Conservation (phyloP, 495 filamentous ascomycete genomes). For the Friedmanniomyces endolithicus region DNA sequence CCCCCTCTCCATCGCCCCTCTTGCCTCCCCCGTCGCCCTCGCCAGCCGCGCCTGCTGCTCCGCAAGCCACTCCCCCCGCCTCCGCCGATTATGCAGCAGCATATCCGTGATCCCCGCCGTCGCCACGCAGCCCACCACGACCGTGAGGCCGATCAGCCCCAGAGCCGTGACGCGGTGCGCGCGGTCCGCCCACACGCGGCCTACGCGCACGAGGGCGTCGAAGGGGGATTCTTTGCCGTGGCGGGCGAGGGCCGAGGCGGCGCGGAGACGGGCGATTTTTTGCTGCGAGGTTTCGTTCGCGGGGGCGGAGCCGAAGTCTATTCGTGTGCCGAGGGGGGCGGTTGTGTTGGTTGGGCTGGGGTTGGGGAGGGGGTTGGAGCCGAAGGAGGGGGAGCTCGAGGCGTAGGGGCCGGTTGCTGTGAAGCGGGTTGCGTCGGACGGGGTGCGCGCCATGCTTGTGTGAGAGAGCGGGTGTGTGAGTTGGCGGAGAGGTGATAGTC, state of each 20-base stretch:
- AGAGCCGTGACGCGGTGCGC: slow-evolving; percentile 69
- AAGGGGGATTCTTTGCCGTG: slow-evolving; percentile 50
- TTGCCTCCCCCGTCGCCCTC: slow-evolving; percentile 22
- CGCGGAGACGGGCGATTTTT: slow-evolving; percentile 76
- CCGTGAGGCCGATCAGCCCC: slow-evolving; percentile 63
- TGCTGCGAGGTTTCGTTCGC: slow-evolving; percentile 68
- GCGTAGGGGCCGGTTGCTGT: slow-evolving; percentile 86
- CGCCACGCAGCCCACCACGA: slow-evolving; percentile 58
- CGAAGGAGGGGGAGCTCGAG: slow-evolving; percentile 47
- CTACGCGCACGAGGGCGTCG: slow-evolving; percentile 55
- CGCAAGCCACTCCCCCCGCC: slow-evolving; percentile 30
- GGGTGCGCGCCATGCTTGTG: slow-evolving; percentile 61
- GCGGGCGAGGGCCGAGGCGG: slow-evolving; percentile 59
- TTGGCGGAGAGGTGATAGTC: too few species aligned
- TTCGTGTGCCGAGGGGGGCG: neutral
- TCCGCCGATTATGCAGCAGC: slow-evolving; percentile 70
- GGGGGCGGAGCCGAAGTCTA: slow-evolving; percentile 21
- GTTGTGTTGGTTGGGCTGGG: neutral
- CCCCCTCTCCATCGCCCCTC: slow-evolving; percentile 18
- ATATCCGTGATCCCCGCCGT: slow-evolving; percentile 76
- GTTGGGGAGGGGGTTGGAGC: slow-evolving; percentile 24
- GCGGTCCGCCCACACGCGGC: slow-evolving; percentile 64
- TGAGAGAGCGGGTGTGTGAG: neutral
- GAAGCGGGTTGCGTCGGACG: slow-evolving; percentile 89
- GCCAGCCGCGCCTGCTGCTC: slow-evolving; percentile 24